phyloP scores from a whole-genome alignment of 176 grass and related monocot genomes.

The Themeda triandra region DNA sequence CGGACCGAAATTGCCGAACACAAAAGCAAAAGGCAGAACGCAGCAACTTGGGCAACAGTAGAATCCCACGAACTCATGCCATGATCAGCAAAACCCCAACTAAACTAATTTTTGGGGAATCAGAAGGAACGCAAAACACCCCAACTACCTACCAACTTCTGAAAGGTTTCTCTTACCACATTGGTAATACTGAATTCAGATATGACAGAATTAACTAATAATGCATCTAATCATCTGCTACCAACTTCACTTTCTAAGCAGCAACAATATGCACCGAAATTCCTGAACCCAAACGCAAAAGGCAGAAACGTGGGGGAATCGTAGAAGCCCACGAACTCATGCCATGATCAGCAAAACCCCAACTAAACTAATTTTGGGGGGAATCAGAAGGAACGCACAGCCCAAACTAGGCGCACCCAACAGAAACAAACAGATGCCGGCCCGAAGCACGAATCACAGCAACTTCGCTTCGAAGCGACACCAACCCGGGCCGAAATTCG shows the following conservation, averaged over 20 bases:
- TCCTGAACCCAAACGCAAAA: no score
- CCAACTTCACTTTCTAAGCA: no score
- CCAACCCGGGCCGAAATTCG: not conserved
- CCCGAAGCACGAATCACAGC: not conserved
- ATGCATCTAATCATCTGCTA: slow-evolving; percentile 4
- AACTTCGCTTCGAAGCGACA: not conserved
- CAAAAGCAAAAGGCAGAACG: no score
- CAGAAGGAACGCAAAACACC: not conserved
- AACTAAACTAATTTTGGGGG: not conserved
- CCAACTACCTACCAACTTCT: slow-evolving; percentile 8
- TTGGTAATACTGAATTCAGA: not conserved
- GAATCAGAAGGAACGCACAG: not conserved
- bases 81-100: not conserved
- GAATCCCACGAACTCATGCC: not conserved
- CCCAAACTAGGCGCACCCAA: not conserved
- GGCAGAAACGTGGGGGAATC: no score
- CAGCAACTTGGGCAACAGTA: not conserved
- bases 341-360: not conserved
- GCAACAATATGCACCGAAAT: no score
- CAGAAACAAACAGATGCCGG: slow-evolving; percentile 5
- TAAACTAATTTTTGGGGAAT: not conserved
- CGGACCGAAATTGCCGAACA: no score
- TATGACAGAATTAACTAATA: not conserved
- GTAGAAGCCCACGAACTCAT: not conserved
- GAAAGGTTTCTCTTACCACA: not conserved